Conservation (phyloP, 192 early-diverging fungal genomes). For the Chytriomyces sp. region DNA sequence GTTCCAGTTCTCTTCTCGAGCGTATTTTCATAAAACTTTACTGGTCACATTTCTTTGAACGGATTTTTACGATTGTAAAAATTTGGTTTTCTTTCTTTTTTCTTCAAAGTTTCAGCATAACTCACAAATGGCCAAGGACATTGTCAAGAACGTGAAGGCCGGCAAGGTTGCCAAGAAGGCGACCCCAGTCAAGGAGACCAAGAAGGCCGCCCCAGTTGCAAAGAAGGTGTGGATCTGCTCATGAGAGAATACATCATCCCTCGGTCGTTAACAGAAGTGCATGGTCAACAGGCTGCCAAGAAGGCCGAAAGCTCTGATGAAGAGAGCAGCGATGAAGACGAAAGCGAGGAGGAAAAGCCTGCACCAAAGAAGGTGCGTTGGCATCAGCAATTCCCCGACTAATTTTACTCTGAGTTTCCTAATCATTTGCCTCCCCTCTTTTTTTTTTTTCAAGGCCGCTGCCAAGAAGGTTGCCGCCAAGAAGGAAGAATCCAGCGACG, state of each 20-base stretch:
- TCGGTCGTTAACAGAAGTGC: no score
- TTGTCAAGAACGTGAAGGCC: constrained; percentile 22
- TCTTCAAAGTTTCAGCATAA: neutral
- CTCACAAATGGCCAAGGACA: constrained; percentile 23
- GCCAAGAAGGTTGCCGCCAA: constrained; percentile 5
- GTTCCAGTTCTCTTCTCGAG: no score
- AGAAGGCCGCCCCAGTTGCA: constrained; percentile 15
- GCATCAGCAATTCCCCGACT: constrained; percentile 8
- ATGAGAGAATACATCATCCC: no score
- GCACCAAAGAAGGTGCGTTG: neutral
- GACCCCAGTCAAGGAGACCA: neutral
- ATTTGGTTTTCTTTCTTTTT: neutral
- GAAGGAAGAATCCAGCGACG: no score
- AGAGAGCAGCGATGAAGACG: neutral
- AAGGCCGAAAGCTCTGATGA: no score
- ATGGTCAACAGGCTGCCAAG: no score
- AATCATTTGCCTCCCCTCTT: neutral
- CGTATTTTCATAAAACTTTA: neutral
- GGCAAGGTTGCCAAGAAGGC: constrained; percentile 13
- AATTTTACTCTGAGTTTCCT: neutral
- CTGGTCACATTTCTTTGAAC: neutral
- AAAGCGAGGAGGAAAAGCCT: no score
- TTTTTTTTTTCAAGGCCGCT: neutral
- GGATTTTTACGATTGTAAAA: neutral
- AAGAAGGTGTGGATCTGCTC: constrained; percentile 24